Conservation (phyloP, 2,329 filamentous ascomycete genomes). For the Sporothrix sp. region DNA sequence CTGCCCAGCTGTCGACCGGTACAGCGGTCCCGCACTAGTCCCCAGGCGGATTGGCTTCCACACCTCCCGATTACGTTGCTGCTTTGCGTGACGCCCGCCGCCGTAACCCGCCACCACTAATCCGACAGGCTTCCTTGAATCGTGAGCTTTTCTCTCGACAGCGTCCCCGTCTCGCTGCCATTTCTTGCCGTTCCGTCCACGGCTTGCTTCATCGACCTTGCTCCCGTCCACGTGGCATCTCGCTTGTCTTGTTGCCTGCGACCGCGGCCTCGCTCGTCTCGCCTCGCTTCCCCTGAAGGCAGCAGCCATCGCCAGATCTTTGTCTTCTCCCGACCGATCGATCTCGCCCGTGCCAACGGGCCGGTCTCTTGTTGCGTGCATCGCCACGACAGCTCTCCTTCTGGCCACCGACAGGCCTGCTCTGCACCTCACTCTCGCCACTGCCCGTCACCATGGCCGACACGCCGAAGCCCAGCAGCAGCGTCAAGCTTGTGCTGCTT, state of each 20-base stretch:
- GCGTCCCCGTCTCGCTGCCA: background rate
- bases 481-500: slow-evolving; percentile 96
- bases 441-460: slow-evolving; percentile 52
- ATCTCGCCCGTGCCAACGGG: background rate
- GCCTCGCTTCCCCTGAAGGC: background rate
- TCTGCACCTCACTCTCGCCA: background rate
- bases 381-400: background rate
- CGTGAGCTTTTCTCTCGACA: slow-evolving; percentile 5
- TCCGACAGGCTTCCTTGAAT: slow-evolving; percentile 8
- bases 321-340: background rate
- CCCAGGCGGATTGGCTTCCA: slow-evolving; percentile 13
- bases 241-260: too few relatives aligned
- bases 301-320: background rate
- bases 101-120: slow-evolving; percentile 10
- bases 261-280: too few relatives aligned
- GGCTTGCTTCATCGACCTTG: background rate
- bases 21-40: slow-evolving; percentile 6
- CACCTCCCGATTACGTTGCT: slow-evolving; percentile 17
- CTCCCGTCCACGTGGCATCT: background rate
- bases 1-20: background rate
- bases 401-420: too few relatives aligned
- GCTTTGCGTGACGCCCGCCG: slow-evolving; percentile 8
- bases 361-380: background rate
- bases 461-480: slow-evolving; percentile 88
- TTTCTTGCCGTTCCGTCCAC: background rate